These are phyloP conservation scores for Piper betle DNA, from an alignment of 164 flowering plant genomes.

Conservation along the genomic window DNA sequence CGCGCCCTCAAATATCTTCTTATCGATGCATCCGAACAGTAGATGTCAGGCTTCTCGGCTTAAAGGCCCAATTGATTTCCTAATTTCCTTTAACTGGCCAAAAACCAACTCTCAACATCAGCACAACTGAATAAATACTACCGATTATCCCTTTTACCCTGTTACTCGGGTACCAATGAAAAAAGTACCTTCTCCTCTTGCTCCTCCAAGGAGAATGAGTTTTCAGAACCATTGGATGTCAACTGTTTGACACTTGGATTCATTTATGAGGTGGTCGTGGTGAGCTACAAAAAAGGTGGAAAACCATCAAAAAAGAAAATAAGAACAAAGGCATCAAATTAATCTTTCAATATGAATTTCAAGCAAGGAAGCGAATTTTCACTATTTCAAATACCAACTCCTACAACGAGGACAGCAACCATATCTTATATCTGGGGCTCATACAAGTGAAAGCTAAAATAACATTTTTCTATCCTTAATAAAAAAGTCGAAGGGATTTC, in stretches of 20 bases:
- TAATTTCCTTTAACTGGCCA: constrained; percentile 72
- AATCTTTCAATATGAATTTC: neutral
- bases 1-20: constrained; percentile 61
- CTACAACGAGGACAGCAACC: no score
- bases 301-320: neutral
- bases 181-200: constrained; percentile 46
- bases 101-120: neutral
- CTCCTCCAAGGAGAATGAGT: constrained; percentile 25
- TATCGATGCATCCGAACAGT: constrained; percentile 66
- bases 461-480: no score
- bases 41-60: constrained; percentile 45
- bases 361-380: neutral
- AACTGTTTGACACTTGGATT: constrained; percentile 23
- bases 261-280: constrained; percentile 22
- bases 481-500: no score
- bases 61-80: constrained; percentile 39
- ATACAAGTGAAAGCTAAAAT: no score
- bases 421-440: no score
- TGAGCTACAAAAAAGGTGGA: constrained; percentile 9
- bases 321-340: neutral
- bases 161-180: neutral
- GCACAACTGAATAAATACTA: neutral
- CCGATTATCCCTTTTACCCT: neutral
- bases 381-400: no score
- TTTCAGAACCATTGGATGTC: constrained; percentile 31